phyloP scores from a whole-genome alignment of 768 basidiomycete genomes.

The Lactarius sp. region DNA sequence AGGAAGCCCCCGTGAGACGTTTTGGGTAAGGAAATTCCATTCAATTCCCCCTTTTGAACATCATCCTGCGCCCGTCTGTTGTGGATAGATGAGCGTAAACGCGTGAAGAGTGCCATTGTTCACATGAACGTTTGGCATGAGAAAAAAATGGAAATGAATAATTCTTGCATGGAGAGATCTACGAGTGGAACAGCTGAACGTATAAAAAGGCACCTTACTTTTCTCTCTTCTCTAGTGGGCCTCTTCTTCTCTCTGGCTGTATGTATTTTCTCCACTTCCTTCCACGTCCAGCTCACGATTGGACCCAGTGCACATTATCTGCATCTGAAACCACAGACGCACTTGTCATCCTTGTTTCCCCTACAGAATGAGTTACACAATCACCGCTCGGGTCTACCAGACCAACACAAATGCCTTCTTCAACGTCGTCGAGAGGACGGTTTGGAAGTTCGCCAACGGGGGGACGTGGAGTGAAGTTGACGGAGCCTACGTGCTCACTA shows the following conservation, averaged over 20 bases:
- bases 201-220: not conserved
- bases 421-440: constrained; percentile 34
- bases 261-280: not conserved
- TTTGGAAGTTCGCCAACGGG: constrained; percentile 35
- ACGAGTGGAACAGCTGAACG: no score
- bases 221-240: not conserved
- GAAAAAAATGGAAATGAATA: no score
- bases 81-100: no score
- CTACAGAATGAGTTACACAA: constrained; percentile 28
- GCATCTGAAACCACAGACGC: not conserved
- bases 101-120: no score
- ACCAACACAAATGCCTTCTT: constrained; percentile 27
- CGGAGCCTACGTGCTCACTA: constrained; percentile 31
- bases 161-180: no score
- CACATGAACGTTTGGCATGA: no score
- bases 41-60: no score
- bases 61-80: no score
- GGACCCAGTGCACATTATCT: not conserved
- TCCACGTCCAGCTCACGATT: not conserved
- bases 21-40: no score
- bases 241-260: not conserved
- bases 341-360: no score
- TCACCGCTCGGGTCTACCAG: constrained; percentile 26
- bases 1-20: not conserved
- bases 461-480: constrained; percentile 32